Evolutionary conservation across 2,329 filamentous ascomycete genomes (phyloP).

Genomic region (Curvularia lunata): DNA sequence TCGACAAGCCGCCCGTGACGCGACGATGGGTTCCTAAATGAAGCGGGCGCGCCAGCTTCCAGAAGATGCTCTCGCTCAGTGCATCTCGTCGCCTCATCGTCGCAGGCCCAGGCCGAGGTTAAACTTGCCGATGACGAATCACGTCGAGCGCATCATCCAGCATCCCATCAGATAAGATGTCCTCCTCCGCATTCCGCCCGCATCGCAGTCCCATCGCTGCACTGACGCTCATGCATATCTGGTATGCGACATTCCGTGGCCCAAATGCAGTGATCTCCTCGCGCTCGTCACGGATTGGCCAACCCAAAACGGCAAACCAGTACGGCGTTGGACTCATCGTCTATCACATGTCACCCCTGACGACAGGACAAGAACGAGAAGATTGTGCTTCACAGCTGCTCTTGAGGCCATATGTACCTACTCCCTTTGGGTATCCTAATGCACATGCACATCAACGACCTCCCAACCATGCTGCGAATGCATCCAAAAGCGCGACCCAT

Average conservation of each 20-base stretch:
- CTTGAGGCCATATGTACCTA: not conserved
- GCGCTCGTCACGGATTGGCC: not conserved
- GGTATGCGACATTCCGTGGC: not conserved
- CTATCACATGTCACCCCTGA: not conserved
- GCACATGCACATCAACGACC: not conserved
- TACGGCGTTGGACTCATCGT: not conserved
- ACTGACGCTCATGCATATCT: not conserved
- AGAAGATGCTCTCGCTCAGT: conserved; percentile 24
- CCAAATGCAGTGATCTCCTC: not conserved
- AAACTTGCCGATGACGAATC: conserved; percentile 10
- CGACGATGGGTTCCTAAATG: conserved; percentile 1
- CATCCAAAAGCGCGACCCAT: not conserved
- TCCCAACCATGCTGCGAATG: conserved; percentile 1
- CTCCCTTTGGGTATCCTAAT: not conserved
- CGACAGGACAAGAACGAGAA: not conserved
- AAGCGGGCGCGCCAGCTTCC: conserved; percentile 20
- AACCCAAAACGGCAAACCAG: not conserved
- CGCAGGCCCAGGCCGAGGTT: conserved; percentile 22
- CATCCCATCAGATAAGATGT: conserved; percentile 12
- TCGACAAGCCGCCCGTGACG: not conserved
- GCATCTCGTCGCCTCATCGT: conserved; percentile 3
- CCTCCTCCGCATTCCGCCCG: conserved; percentile 8
- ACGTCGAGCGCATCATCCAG: conserved; percentile 3
- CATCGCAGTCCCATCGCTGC: not conserved
- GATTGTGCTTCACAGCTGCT: not conserved